Percentiles rank a stretch among this genome's conserved stretches.
Evolutionary conservation across 805 yeast species (phyloP).

Genomic region (Pichia nakasei): DNA sequence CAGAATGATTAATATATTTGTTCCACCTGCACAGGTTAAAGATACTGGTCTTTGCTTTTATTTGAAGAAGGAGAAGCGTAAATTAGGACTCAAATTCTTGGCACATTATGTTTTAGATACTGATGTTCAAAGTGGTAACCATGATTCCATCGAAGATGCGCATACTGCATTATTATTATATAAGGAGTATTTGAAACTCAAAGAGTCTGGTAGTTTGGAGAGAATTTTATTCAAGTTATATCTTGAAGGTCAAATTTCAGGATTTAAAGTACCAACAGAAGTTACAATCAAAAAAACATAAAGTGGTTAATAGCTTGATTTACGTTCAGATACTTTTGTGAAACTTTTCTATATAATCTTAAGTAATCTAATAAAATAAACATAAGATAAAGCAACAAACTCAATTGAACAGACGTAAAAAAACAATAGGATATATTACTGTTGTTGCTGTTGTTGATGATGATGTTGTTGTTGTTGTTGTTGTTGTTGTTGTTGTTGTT

Average conservation of each 20-base stretch:
- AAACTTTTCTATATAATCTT: too few species aligned
- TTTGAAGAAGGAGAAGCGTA: conserved; percentile 65
- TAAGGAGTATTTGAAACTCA: conserved; percentile 58
- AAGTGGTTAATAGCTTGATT: too few species aligned
- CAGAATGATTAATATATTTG: conserved; percentile 84
- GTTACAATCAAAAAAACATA: conserved; percentile 1
- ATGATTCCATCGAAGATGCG: conserved; percentile 97
- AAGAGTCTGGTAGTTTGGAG: conserved; percentile 50
- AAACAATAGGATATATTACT: too few species aligned
- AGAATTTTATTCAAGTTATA: conserved; percentile 57
- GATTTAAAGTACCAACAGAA: conserved; percentile 41
- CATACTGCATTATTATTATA: conserved; percentile 73
- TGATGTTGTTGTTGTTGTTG: too few species aligned
- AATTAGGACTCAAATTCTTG: conserved; percentile 74
- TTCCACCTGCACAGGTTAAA: conserved; percentile 75
- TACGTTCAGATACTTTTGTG: too few species aligned
- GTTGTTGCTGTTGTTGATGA: too few species aligned
- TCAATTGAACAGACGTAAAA: too few species aligned
- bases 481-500: too few species aligned
- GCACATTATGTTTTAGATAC: conserved; percentile 70
- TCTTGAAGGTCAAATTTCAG: conserved; percentile 51
- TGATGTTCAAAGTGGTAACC: conserved; percentile 85
- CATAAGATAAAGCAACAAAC: too few species aligned
- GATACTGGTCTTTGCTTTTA: conserved; percentile 82
- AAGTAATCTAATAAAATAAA: too few species aligned